phyloP scores from a whole-genome alignment of 2,329 filamentous ascomycete genomes.

The Alternaria viburni region DNA sequence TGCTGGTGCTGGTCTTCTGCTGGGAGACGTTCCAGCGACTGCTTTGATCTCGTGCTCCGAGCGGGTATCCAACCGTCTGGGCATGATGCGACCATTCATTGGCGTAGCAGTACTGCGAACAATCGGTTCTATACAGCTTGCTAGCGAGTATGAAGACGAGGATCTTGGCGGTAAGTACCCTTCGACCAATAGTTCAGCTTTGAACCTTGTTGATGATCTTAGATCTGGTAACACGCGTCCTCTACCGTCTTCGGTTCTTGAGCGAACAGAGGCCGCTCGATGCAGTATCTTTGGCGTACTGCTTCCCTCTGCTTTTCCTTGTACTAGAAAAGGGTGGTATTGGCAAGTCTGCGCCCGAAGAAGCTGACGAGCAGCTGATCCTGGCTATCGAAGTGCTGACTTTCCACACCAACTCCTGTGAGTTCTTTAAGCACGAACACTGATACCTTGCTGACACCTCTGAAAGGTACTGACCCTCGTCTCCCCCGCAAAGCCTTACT shows the following conservation, averaged over 20 bases:
- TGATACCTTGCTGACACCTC: slow-evolving; percentile 20
- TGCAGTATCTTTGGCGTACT: slow-evolving; percentile 83
- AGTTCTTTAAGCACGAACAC: slow-evolving; percentile 14
- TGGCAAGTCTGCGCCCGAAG: slow-evolving; percentile 70
- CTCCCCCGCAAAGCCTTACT: slow-evolving; percentile 80
- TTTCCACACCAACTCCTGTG: slow-evolving; percentile 83
- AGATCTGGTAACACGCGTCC: slow-evolving; percentile 78
- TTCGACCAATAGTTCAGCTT: neutral
- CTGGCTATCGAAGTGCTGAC: slow-evolving; percentile 86
- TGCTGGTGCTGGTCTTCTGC: slow-evolving; percentile 79
- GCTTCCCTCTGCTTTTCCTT: slow-evolving; percentile 79
- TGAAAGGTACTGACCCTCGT: slow-evolving; percentile 67
- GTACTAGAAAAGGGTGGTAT: slow-evolving; percentile 82
- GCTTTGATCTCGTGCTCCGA: slow-evolving; percentile 83
- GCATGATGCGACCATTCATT: slow-evolving; percentile 78
- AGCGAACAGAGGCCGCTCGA: slow-evolving; percentile 96
- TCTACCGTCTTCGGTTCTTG: slow-evolving; percentile 89
- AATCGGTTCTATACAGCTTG: slow-evolving; percentile 74
- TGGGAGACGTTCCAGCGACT: slow-evolving; percentile 77
- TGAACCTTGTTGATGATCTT: slow-evolving; percentile 30
- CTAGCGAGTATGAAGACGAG: slow-evolving; percentile 76
- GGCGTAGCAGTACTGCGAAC: slow-evolving; percentile 86
- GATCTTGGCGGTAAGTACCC: slow-evolving; percentile 66
- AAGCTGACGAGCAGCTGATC: slow-evolving; percentile 86
- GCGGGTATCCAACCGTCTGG: slow-evolving; percentile 75